Evolutionary conservation across 1,139 yeast species (phyloP).

Genomic region (Geotrichum carabidarum): DNA sequence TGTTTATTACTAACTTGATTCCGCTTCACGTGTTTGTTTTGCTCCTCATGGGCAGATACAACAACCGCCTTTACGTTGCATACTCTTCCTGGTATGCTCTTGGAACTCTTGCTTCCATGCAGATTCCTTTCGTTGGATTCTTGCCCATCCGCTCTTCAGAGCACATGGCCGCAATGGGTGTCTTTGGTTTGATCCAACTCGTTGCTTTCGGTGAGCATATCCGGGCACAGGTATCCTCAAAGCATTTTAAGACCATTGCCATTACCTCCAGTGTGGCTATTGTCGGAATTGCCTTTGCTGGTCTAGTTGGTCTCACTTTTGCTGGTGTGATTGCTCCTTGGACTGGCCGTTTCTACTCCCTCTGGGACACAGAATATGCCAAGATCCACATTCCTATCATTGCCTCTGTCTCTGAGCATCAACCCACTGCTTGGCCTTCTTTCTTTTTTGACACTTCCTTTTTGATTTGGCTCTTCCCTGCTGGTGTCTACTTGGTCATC

Average conservation of each 20-base stretch:
- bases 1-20: slow-evolving; percentile 93
- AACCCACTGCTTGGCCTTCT: slow-evolving; percentile 99
- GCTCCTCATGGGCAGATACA: slow-evolving; percentile 90
- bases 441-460: slow-evolving; percentile 91
- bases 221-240: slow-evolving; percentile 64
- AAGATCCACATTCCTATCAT: slow-evolving; percentile 97
- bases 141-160: slow-evolving; percentile 94
- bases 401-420: slow-evolving; percentile 98
- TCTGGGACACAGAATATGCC: slow-evolving; percentile 98
- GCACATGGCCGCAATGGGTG: slow-evolving; percentile 98
- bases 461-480: slow-evolving; percentile 97
- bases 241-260: slow-evolving; percentile 71
- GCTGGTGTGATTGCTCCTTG: slow-evolving; percentile 97
- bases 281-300: slow-evolving; percentile 59
- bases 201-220: slow-evolving; percentile 83
- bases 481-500: slow-evolving; percentile 86
- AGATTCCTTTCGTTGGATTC: slow-evolving; percentile 97
- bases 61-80: slow-evolving; percentile 75
- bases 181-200: slow-evolving; percentile 88
- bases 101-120: slow-evolving; percentile 97
- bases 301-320: slow-evolving; percentile 73
- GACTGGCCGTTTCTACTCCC: slow-evolving; percentile 97
- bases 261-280: slow-evolving; percentile 54
- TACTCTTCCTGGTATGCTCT: slow-evolving; percentile 95
- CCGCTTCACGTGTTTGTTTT: slow-evolving; percentile 92